These are phyloP conservation scores for Phyllachora maydis DNA, from an alignment of 2,329 filamentous ascomycete species.

Conservation along the genomic window DNA sequence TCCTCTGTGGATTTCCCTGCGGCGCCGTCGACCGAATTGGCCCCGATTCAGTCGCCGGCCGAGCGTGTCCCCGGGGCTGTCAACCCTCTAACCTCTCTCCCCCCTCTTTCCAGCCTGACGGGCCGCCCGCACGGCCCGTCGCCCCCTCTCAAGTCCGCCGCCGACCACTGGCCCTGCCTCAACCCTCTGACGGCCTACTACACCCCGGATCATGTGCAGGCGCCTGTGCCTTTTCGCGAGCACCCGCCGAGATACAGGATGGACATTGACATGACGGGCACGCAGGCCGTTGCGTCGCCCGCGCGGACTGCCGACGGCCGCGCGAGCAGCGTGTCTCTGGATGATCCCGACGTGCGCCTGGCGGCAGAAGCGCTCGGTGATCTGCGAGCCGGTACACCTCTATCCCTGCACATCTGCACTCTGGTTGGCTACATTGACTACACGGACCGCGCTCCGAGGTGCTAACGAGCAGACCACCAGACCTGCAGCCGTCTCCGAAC, in stretches of 20 bases:
- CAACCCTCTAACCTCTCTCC: constrained; percentile 13
- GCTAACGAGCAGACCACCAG: too few relatives aligned
- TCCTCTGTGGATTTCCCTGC: constrained; percentile 12
- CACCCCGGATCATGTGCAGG: constrained; percentile 18
- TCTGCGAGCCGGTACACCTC: constrained; percentile 43
- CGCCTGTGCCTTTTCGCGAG: too few relatives aligned
- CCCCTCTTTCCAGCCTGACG: constrained; percentile 20
- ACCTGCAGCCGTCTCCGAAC: constrained; percentile 35
- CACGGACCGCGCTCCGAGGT: too few relatives aligned
- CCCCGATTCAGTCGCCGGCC: constrained; percentile 17
- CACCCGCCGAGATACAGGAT: constrained; percentile 25
- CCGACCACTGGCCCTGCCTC: constrained; percentile 23
- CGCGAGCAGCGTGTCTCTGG: constrained; percentile 32
- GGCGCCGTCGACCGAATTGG: constrained; percentile 15
- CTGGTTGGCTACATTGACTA: too few relatives aligned
- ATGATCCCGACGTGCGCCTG: constrained; percentile 46
- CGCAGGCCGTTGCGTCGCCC: constrained; percentile 20
- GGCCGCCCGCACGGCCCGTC: constrained; percentile 9
- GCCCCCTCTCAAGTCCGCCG: constrained; percentile 6
- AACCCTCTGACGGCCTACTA: constrained; percentile 28
- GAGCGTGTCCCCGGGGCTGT: constrained; percentile 7
- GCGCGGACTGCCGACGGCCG: constrained; percentile 21
- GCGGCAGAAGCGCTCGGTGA: constrained; percentile 61
- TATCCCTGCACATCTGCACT: constrained; percentile 2
- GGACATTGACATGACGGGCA: constrained; percentile 22